phyloP scores from a whole-genome alignment of 2,329 filamentous ascomycete species.

The Akanthomyces muscarius region DNA sequence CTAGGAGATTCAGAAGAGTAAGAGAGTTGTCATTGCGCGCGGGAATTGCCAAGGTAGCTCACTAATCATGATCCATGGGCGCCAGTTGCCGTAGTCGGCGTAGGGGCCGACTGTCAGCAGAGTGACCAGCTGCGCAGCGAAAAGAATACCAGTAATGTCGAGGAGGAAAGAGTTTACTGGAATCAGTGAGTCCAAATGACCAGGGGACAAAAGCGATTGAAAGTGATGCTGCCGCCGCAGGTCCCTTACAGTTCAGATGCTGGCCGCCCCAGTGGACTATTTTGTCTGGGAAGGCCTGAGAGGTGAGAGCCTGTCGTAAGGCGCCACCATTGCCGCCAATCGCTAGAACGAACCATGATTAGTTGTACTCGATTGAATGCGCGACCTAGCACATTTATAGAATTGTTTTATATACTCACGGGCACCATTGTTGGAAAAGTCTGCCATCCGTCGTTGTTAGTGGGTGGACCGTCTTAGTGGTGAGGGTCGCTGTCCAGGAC shows the following conservation, averaged over 20 bases:
- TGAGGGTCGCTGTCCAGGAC: background rate
- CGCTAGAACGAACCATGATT: background rate
- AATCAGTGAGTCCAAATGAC: background rate
- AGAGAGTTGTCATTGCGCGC: too few relatives aligned
- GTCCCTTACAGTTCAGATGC: background rate
- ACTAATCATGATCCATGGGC: constrained; percentile 25
- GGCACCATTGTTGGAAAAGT: constrained; percentile 21
- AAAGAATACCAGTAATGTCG: constrained; percentile 23
- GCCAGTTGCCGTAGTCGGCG: constrained; percentile 25
- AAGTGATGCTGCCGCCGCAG: too few relatives aligned
- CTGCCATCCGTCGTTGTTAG: background rate
- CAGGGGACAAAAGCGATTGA: too few relatives aligned
- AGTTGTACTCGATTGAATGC: background rate
- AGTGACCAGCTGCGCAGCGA: constrained; percentile 22
- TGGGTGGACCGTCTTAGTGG: background rate
- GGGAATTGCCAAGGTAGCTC: background rate
- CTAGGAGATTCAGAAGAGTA: background rate
- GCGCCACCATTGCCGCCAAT: constrained; percentile 20
- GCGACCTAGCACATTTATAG: background rate
- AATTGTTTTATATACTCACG: constrained; percentile 12
- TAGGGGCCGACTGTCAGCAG: constrained; percentile 23
- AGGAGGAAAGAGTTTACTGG: constrained; percentile 21
- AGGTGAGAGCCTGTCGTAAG: constrained; percentile 17
- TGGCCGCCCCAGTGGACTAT: constrained; percentile 17
- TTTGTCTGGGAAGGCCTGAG: constrained; percentile 13